Evolutionary conservation across 306 rosid species (phyloP).

Genomic region (Dalbergia cochinchinensis): DNA sequence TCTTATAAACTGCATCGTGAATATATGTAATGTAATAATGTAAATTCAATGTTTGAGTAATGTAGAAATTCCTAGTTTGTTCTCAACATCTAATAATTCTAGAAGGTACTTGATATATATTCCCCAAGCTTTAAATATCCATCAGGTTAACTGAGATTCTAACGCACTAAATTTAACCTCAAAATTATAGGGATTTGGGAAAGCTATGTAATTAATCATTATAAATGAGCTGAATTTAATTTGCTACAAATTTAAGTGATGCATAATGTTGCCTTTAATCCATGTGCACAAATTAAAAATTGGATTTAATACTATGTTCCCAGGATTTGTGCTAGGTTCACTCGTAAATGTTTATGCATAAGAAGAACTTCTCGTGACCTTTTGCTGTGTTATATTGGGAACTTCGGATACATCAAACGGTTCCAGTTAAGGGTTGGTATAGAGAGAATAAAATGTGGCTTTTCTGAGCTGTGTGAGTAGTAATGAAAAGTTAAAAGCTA

Average conservation of each 20-base stretch:
- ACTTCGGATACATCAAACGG: neutral
- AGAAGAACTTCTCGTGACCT: neutral
- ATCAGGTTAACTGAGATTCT: too few relatives aligned
- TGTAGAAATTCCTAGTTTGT: constrained; percentile 31
- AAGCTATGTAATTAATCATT: neutral
- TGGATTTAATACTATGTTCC: neutral
- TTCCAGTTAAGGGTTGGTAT: constrained; percentile 1
- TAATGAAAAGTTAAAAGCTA: constrained; percentile 38
- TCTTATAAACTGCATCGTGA: constrained; percentile 74
- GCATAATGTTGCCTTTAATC: neutral
- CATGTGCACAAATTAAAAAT: neutral
- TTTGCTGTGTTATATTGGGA: constrained; percentile 20
- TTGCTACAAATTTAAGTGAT: neutral
- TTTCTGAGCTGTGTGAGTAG: constrained; percentile 36
- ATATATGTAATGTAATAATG: constrained; percentile 55
- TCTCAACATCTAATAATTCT: constrained; percentile 13
- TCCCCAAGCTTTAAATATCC: too few relatives aligned
- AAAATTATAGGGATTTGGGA: too few relatives aligned
- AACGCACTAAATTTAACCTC: neutral
- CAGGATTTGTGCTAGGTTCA: neutral
- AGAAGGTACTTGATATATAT: neutral
- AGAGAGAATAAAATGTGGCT: constrained; percentile 23
- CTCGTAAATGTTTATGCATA: neutral
- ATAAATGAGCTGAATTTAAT: neutral
- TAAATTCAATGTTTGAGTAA: constrained; percentile 43